Evolutionary conservation across 2,329 filamentous ascomycete genomes (phyloP), one percentile per base, ranked within the genome.

Genomic region (Calonectria multiphialidica): DNA sequence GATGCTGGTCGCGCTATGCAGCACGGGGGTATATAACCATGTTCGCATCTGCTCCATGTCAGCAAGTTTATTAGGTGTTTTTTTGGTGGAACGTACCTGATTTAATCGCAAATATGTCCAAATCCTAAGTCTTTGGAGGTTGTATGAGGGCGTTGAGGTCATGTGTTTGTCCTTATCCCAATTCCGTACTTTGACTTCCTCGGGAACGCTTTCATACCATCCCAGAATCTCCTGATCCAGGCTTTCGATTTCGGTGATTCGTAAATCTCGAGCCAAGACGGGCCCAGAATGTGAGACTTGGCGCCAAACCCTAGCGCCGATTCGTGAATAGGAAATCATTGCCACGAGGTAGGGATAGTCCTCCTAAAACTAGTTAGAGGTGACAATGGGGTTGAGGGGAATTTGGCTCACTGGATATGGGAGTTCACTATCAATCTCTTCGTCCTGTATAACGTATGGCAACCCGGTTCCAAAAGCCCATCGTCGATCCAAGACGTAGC

Each of bases 381-480:
- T 77, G 66, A 21, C 15, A 16, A 10, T 7, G 5, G 33, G 28
- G 13, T 15, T 10, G 42, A 45, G 10, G 1, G 10, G 1, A 47
- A 9, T 12, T 21, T 1, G 12, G 83, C 89, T 85, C 86, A 97
- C 95, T 33, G 95, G 95, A 78, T 94, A 92, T 2, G 94, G 95
- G 25, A 98, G 84, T 64, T 90, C 89, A 0, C 93, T 91, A 79
- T 98, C 95, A 72, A 98, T 94, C 80, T 98, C 95, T 18, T 94
- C 90, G 79, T 98, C 95, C 75, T 96, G 93, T 42, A 98, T 87
- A 2, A 94, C 93, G 84, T 95, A 98, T 0, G 95, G 95, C 82
- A 98, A 89, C 0, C 95, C 95, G 0, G 94, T 96, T n/a, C 93
- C 94, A 77, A 98, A 95, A 74, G 93, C 95, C 95, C 95, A 98